Percentiles rank a stretch among this genome's conserved stretches.
phyloP scores from a whole-genome alignment of 2,329 filamentous ascomycete species.

The Stemphylium beticola region DNA sequence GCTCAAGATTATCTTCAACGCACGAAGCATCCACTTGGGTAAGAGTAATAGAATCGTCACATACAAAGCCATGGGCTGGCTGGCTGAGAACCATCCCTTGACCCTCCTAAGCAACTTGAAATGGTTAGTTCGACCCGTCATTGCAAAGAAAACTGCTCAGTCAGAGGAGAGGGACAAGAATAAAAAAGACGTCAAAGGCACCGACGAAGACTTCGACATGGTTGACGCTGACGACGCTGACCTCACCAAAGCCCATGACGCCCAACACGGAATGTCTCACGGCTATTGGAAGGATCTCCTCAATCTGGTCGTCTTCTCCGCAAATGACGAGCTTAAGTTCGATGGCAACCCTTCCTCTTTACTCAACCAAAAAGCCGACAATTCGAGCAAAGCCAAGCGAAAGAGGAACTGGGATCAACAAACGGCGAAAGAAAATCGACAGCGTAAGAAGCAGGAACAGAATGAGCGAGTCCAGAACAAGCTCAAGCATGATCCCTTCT shows the following conservation, averaged over 20 bases:
- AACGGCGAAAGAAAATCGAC: slow-evolving; percentile 30
- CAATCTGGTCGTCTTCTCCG: slow-evolving; percentile 62
- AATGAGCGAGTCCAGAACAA: slow-evolving; percentile 52
- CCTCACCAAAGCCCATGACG: slow-evolving; percentile 30
- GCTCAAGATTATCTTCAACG: slow-evolving; percentile 66
- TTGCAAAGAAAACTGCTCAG: slow-evolving; percentile 59
- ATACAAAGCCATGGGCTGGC: slow-evolving; percentile 63
- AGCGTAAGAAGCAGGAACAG: slow-evolving; percentile 47
- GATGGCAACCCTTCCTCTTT: slow-evolving; percentile 49
- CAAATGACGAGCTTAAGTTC: slow-evolving; percentile 55
- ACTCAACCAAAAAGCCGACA: slow-evolving; percentile 48
- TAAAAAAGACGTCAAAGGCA: slow-evolving; percentile 6
- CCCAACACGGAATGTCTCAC: slow-evolving; percentile 56
- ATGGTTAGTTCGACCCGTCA: slow-evolving; percentile 63
- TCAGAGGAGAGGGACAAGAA: slow-evolving; percentile 6
- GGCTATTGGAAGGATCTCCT: slow-evolving; percentile 69
- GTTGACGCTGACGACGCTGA: slow-evolving; percentile 51
- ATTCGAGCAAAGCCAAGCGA: slow-evolving; percentile 25
- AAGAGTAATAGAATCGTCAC: slow-evolving; percentile 58
- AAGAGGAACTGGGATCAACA: slow-evolving; percentile 28
- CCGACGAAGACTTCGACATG: slow-evolving; percentile 48
- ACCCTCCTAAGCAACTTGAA: slow-evolving; percentile 61
- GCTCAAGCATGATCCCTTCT: slow-evolving; percentile 55
- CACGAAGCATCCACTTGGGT: slow-evolving; percentile 66
- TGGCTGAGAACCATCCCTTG: slow-evolving; percentile 60